Conservation (phyloP, 306 rosid genomes). For the Hippophae rhamnoides region DNA sequence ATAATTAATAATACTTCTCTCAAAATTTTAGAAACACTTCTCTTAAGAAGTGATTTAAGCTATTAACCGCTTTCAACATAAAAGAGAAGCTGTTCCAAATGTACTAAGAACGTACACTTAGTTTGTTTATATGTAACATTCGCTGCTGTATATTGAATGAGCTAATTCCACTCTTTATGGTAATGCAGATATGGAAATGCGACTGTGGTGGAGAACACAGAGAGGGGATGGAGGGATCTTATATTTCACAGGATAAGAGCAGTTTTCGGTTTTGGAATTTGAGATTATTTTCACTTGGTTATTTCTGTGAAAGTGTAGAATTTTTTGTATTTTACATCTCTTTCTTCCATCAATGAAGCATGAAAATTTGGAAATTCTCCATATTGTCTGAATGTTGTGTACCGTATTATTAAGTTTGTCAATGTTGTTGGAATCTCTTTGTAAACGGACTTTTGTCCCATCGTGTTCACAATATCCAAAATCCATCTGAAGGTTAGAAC, state of each 20-base stretch:
- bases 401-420: not conserved
- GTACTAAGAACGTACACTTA: too few species aligned
- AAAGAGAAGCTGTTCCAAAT: too few species aligned
- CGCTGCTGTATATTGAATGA: not conserved
- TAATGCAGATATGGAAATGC: constrained; percentile 79
- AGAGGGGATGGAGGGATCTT: constrained; percentile 96
- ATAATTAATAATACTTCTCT: too few species aligned
- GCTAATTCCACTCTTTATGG: constrained; percentile 4
- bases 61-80: too few species aligned
- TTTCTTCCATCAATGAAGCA: constrained; percentile 9
- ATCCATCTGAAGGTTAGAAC: not conserved
- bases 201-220: constrained; percentile 94
- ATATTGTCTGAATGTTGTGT: constrained; percentile 24
- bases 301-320: constrained; percentile 15
- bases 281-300: constrained; percentile 8
- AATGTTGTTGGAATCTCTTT: constrained; percentile 5
- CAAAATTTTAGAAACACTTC: too few species aligned
- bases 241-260: constrained; percentile 92
- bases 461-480: not conserved
- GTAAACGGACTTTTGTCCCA: not conserved
- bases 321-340: constrained; percentile 9
- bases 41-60: too few species aligned
- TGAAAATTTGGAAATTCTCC: constrained; percentile 12
- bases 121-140: too few species aligned
- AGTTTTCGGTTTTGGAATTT: constrained; percentile 87